Base-by-base conservation (phyloP, 192 early-diverging fungal genomes). In the Kickxella alabastrina region DNA sequence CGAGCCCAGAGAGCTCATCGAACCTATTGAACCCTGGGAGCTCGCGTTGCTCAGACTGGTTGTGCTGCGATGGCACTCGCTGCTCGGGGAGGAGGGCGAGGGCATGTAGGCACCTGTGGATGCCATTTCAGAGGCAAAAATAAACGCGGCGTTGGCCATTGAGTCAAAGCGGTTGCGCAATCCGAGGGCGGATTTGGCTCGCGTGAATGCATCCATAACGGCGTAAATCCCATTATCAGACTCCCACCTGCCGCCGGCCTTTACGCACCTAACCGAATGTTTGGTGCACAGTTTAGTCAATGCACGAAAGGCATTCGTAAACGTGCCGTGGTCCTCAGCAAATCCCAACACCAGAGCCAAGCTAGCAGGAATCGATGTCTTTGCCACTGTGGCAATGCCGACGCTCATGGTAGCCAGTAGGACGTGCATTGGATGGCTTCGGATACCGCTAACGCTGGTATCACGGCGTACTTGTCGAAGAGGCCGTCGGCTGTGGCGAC, bases 161-260 rank as follows among this genome's bases (percentile, higher is more conserved):
- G 63, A 17, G 51, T 74, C 70, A 24, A 74, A 74, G 17, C 63
- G 70, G 46, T 59, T 66, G 10, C 70, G 59, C 32, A 66, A 42
- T 2, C 51, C 27, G 15, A 74, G 42, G 0, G 70, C 70, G 0
- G 43, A 29, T 31, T 58, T 53, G 9, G 63, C 55, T 15, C 70
- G 54, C 9, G 63, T 44, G 23, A 74, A 59, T 1, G 61, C 68
- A 41, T 64, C 52, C 26, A 64, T 25, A 5, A 72, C 62, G 3
- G 61, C 41, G 14, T 64, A 52, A 4, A 65, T 47, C 0, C 68
- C 68, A 2, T 48, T 54, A 2, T 72, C 57, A 1, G 68, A 50
- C 38, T 63, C 47, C 68, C 60, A 63, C 18, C 61, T 18, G 19
- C 46, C 42, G 17, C 52, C 56, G 17, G 56, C 68, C 6, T 36